Evolutionary conservation across 345 rosid species (phyloP).

Genomic region (Euphorbia pulcherrima): DNA sequence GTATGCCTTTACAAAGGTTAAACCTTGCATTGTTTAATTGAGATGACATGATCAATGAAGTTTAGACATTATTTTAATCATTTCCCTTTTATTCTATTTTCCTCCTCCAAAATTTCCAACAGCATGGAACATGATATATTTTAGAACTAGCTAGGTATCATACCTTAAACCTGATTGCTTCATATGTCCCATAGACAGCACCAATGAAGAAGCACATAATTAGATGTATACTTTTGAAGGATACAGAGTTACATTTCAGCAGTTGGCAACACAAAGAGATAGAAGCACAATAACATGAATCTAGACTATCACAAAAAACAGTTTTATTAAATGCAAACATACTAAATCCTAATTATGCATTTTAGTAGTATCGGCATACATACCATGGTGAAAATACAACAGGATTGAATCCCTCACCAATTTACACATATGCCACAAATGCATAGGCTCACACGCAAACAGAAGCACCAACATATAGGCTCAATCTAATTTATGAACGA

Average conservation of each 20-base stretch:
- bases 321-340: too few relatives aligned
- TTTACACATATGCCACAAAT: background rate
- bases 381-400: background rate
- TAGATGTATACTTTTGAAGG: background rate
- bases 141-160: background rate
- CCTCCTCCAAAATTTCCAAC: too few relatives aligned
- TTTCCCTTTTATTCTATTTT: too few relatives aligned
- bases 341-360: background rate
- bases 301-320: background rate
- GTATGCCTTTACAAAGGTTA: too few relatives aligned
- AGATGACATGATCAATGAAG: too few relatives aligned
- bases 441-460: background rate
- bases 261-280: background rate
- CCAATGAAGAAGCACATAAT: constrained; percentile 31
- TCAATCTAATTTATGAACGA: background rate
- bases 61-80: too few relatives aligned
- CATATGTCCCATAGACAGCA: constrained; percentile 65
- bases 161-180: constrained; percentile 48
- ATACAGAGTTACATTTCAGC: background rate
- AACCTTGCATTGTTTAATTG: too few relatives aligned
- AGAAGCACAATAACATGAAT: background rate
- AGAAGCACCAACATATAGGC: background rate
- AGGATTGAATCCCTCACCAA: background rate
- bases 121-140: background rate
- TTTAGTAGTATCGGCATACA: background rate